Conservation (phyloP, 1,139 yeast species). For the Debaryomycetaceae sp. region DNA sequence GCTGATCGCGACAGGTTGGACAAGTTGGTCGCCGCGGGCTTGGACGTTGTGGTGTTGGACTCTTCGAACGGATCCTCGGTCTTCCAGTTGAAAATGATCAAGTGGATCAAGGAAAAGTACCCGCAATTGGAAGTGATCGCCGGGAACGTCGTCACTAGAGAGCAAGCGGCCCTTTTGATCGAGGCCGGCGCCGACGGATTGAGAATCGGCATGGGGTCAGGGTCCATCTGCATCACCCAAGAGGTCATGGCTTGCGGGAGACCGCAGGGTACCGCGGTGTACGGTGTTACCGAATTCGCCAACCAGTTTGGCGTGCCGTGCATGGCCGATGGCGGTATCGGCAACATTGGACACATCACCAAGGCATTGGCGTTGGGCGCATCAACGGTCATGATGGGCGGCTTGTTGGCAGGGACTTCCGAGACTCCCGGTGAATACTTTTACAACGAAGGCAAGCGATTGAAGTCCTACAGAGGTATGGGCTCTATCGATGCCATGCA, state of each 20-base stretch:
- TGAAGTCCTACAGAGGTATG: constrained; percentile 98
- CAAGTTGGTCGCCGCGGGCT: constrained; percentile 88
- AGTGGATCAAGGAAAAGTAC: constrained; percentile 75
- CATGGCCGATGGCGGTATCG: constrained; percentile 99
- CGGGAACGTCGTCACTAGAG: constrained; percentile 98
- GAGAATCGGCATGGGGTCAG: constrained; percentile 99
- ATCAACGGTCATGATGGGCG: constrained; percentile 98
- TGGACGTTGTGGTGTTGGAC: constrained; percentile 92
- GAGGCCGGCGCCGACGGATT: constrained; percentile 97
- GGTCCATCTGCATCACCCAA: constrained; percentile 97
- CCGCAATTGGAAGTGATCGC: constrained; percentile 85
- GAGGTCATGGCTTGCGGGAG: constrained; percentile 99
- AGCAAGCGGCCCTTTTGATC: constrained; percentile 93
- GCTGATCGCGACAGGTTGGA: constrained; percentile 79
- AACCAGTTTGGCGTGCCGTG: constrained; percentile 88
- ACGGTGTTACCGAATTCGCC: constrained; percentile 79
- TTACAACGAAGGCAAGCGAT: constrained; percentile 95
- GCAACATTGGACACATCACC: constrained; percentile 96
- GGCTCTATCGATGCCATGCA: constrained; percentile 99
- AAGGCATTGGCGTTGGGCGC: constrained; percentile 97
- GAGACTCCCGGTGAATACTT: constrained; percentile 99
- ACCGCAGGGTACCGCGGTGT: constrained; percentile 98
- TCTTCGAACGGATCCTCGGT: constrained; percentile 96
- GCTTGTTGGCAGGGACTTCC: constrained; percentile 95
- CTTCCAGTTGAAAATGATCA: constrained; percentile 88